Evolutionary conservation across 148 eudicot genomes (phyloP), one percentile per base, ranked within the genome.

Genomic region (Spergularia bocconei): DNA sequence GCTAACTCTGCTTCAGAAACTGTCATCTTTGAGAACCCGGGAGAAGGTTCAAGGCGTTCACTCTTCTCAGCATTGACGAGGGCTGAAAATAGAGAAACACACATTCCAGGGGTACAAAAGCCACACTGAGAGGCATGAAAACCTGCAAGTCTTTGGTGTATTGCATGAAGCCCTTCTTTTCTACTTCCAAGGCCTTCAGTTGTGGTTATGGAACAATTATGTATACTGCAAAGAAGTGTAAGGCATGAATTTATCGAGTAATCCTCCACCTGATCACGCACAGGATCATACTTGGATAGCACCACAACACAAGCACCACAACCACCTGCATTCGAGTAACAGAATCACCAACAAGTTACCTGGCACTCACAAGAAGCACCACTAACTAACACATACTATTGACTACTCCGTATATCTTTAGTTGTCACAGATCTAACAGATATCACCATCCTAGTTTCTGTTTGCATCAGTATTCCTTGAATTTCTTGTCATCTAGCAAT

Each of bases 41-140:
- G 78, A 48, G 89, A 75, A 15, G 92, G 81, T 6, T 80, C 71
- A 2, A 77, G 71, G 17, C 83, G 68, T 33, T 85, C n/a, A 62
- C 77, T 77, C 62, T 89, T 88, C 53, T 95, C 91, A 8, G 97
- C 89, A 76, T 92, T 92, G 20, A 81, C 82, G 61, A 95, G 90
- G 33, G 99, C 94, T 0, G 99, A 90, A 85, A 89, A 95, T 55
- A 95, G 84, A 16, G 97, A 92, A 52, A 95, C 62, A 58, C 96
- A 89, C 93, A 92, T 92, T 66, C 99, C 99, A 21, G 99, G 99
- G 36, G 99, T 89, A 77, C 99, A 95, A 75, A 90, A 94, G n/a
- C 98, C 98, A 73, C 97, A 94, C 69, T 94, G 98, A 77, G 98
- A 85, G 59, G 96, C 97, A 75, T 94, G 96, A 55, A 94, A 94